phyloP scores from a whole-genome alignment of 768 basidiomycete species.

The Lactarius pseudohatsudake region DNA sequence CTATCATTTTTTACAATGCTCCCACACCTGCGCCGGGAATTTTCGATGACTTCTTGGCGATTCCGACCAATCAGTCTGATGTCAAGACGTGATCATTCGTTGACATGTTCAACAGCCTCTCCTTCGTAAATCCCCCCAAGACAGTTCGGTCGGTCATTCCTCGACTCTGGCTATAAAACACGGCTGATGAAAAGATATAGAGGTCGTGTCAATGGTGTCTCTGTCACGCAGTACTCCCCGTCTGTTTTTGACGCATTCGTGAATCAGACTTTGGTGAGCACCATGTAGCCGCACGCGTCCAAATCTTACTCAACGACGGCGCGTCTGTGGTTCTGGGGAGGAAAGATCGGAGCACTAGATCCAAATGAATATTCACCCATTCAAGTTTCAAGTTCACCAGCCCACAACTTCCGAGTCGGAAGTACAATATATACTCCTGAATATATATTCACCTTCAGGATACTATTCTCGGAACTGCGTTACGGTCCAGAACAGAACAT shows the following conservation, averaged over 20 bases:
- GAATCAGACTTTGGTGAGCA: conserved; percentile 1
- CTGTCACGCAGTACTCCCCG: conserved; percentile 2
- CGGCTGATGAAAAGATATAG: background rate
- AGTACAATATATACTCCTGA: too few relatives aligned
- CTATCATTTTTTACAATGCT: too few relatives aligned
- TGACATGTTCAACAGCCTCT: background rate
- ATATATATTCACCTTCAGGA: too few relatives aligned
- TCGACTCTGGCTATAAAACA: background rate
- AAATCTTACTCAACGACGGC: background rate
- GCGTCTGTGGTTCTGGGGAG: conserved; percentile 8
- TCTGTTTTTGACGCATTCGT: background rate
- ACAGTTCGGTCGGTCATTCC: background rate
- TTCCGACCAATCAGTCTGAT: conserved; percentile 4
- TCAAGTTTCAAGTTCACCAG: too few relatives aligned
- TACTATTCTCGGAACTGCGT: too few relatives aligned
- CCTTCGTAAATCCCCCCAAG: background rate
- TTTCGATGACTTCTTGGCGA: conserved; percentile 13
- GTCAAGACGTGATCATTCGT: conserved; percentile 5
- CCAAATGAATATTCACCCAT: too few relatives aligned
- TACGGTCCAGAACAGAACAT: too few relatives aligned
- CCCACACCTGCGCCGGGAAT: too few relatives aligned
- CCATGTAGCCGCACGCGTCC: background rate
- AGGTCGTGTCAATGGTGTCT: background rate
- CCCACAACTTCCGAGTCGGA: too few relatives aligned
- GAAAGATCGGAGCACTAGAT: background rate